Evolutionary conservation across 345 rosid genomes (phyloP), one percentile per base, ranked within the genome.

Genomic region (Aquilaria sinensis): DNA sequence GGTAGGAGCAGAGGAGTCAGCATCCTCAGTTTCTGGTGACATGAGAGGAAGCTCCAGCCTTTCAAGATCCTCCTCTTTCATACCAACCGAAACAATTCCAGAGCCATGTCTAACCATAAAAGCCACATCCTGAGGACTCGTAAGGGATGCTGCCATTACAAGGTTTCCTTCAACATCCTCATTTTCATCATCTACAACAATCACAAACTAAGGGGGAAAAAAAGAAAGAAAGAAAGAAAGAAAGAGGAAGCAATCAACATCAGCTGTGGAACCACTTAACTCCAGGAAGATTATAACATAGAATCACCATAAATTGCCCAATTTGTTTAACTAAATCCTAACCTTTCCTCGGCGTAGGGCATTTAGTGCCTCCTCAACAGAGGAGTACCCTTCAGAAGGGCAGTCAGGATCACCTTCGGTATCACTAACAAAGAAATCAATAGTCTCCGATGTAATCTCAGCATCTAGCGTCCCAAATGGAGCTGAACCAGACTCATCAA

Each of bases 391-490:
- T 52, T 76, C 77, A 9, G 96, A 76, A 11, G 98, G 96, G 78
- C 94, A 79, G 53, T 92, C 94, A 11, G 94, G 96, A 75, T 92
- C 94, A 51, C 96, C 98, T 65, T 86, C 92, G 14, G 96, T 89
- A 47, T 92, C 98, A 51, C 98, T 89, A 57, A 89, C 90, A 48
- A 92, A 92, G 77, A 89, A 89, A 75, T 85, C 96, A 55, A 59
- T 74, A 48, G 87, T 89, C 62, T 85, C 94, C 5, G 73, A 79
- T 0, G 92, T 85, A 48, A 82, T 77, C 68, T 88, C 81, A 47
- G 88, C 86, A 45, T 71, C 72, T 32, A 81, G 23, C 0, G 87
- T 84, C 31, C 75, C 69, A 34, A 81, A 85, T 29, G 83, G 77
- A 14, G 71, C 77, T 9, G 78, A 62, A 74, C 37, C 56, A 10